phyloP scores from a whole-genome alignment of 2,329 filamentous ascomycete genomes.

The Talaromyces marneffei region DNA sequence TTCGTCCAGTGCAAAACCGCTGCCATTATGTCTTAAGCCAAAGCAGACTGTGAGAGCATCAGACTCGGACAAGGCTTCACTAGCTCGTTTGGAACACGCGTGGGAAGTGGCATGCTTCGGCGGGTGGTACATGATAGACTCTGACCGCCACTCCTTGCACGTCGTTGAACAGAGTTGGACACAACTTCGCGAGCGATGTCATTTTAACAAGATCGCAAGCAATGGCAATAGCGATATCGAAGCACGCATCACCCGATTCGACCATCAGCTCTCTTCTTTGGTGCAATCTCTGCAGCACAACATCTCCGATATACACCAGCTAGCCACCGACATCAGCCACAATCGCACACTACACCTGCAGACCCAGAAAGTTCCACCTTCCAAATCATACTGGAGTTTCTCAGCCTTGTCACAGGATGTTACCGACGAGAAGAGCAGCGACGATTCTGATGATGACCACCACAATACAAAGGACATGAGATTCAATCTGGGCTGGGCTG shows the following conservation, averaged over 20 bases:
- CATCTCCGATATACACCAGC: background rate
- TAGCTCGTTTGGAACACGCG: background rate
- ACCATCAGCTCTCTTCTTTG: background rate
- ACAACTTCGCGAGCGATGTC: background rate
- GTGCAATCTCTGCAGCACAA: background rate
- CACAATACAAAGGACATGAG: background rate
- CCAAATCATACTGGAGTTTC: conserved; percentile 39
- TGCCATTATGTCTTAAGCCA: conserved; percentile 7
- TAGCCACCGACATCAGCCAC: conserved; percentile 3
- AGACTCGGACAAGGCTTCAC: conserved; percentile 7
- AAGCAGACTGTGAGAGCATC: background rate
- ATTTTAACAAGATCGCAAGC: background rate
- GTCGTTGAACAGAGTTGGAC: conserved; percentile 3
- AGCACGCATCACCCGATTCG: background rate
- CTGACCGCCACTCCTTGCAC: conserved; percentile 1
- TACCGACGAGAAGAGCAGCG: conserved; percentile 2
- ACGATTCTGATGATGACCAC: conserved; percentile 2
- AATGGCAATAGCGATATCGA: background rate
- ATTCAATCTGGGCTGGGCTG: conserved; percentile 6
- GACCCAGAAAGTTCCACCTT: conserved; percentile 24
- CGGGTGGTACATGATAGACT: background rate
- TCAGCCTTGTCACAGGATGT: conserved; percentile 18
- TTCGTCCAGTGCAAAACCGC: conserved; percentile 7
- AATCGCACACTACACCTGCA: conserved; percentile 18
- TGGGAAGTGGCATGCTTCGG: conserved; percentile 5